Evolutionary conservation across 805 yeast genomes (phyloP).

Genomic region (Saccharomycopsis synnaedendra): DNA sequence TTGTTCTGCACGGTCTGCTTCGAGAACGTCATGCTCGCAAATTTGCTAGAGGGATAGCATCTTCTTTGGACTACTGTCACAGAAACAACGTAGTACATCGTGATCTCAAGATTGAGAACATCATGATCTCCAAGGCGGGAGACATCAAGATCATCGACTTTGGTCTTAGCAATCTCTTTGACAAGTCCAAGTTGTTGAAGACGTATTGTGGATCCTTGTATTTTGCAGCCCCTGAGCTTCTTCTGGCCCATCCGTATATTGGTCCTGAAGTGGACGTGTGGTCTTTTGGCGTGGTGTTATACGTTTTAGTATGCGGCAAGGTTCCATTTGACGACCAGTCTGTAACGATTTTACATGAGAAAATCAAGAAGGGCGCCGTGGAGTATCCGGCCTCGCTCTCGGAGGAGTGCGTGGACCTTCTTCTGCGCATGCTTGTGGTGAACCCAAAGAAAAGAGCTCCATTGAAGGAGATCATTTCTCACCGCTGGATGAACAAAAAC

Average conservation of each 20-base stretch:
- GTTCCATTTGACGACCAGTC: constrained; percentile 97
- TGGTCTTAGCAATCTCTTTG: constrained; percentile 83
- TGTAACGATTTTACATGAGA: constrained; percentile 84
- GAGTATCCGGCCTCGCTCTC: constrained; percentile 83
- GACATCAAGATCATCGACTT: constrained; percentile 94
- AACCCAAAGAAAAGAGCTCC: constrained; percentile 75
- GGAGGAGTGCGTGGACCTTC: constrained; percentile 64
- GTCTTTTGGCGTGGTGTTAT: constrained; percentile 95
- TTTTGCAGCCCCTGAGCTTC: constrained; percentile 96
- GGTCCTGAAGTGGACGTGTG: constrained; percentile 98
- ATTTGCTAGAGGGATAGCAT: constrained; percentile 89
- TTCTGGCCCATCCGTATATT: constrained; percentile 81
- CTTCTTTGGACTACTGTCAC: constrained; percentile 90
- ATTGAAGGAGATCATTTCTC: constrained; percentile 65
- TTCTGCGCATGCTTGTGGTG: constrained; percentile 86
- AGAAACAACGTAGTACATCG: constrained; percentile 92
- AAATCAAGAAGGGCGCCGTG: constrained; percentile 84
- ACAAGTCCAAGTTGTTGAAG: constrained; percentile 58
- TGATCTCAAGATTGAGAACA: constrained; percentile 92
- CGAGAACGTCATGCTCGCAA: constrained; percentile 91
- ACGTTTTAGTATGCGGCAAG: constrained; percentile 92
- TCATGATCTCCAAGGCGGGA: constrained; percentile 86
- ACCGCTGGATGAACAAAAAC: constrained; percentile 93
- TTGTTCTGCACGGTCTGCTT: constrained; percentile 89
- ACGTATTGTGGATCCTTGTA: constrained; percentile 96